Percentiles rank a stretch among this genome's conserved stretches.
Conservation (phyloP, 768 basidiomycete genomes). For the Boletus tomentosulus region DNA sequence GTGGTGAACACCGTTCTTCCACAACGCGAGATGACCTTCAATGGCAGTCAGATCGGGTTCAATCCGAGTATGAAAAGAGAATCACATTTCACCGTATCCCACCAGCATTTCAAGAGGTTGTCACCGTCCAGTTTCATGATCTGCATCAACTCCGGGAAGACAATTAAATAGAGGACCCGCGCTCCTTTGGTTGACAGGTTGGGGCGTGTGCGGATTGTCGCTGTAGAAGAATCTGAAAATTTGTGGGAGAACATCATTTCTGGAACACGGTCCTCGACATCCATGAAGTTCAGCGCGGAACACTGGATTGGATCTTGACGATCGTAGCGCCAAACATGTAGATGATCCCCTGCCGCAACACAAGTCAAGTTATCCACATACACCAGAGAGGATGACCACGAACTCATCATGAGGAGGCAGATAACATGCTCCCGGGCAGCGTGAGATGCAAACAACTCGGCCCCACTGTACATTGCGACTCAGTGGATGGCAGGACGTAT, state of each 20-base stretch:
- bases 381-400: no score
- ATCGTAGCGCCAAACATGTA: no score
- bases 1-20: conserved; percentile 2
- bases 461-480: no score
- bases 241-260: background rate
- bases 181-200: background rate
- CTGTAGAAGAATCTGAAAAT: background rate
- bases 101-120: background rate
- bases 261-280: background rate
- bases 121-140: background rate
- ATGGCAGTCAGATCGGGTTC: background rate
- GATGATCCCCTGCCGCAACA: no score
- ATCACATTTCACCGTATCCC: conserved; percentile 5
- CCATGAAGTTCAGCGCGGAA: background rate
- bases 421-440: no score
- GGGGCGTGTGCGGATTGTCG: background rate
- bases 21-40: conserved; percentile 2
- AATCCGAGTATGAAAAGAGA: background rate
- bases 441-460: no score
- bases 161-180: conserved; percentile 7
- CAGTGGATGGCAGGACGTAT: no score
- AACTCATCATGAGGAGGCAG: no score
- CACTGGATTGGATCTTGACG: no score
- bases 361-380: no score
- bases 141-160: background rate